Evolutionary conservation across 2,329 filamentous ascomycete species (phyloP), one percentile per base, ranked within the genome.

Genomic region (Curvularia eragrostidis): DNA sequence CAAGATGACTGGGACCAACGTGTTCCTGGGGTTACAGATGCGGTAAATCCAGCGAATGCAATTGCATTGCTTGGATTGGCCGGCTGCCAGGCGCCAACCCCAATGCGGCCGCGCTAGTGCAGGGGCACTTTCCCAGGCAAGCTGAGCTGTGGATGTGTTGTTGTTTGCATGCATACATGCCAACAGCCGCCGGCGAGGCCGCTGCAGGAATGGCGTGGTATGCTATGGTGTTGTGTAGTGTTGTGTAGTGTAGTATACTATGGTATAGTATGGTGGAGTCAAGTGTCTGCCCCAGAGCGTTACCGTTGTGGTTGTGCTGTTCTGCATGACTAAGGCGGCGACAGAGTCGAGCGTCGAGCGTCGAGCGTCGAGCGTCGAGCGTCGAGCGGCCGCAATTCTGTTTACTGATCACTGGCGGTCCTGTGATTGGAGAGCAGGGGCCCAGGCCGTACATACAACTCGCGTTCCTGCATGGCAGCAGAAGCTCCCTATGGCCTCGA

Each of bases 121-220:
- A 61, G 50, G 58, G 58, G 51, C 36, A 19, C 47, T 36, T 39
- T 32, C 24, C n/a, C 53, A 61, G 58, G 32, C 62, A 61, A 64
- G 62, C 64, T 65, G 62, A 66, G 51, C 43, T 38, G 39, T 4
- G 13, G 32, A n/a, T n/a, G n/a, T n/a, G n/a, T n/a, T n/a, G 32
- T 13, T 4, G 32, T 34, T 15, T 34, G 10, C 28, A 3, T 30
- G 28, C 1, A 30, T 12, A 4, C 28, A 12, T 34, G 7, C 13
- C 3, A 5, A 34, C 13, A 5, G 6, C 12, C n/a, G 32, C 3
- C 32, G 9, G 32, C 13, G 32, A 34, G 9, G 13, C n/a, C n/a
- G n/a, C n/a, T n/a, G n/a, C n/a, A n/a, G n/a, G n/a, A n/a, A n/a
- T n/a, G n/a, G n/a, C n/a, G n/a, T n/a, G n/a, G n/a, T n/a, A n/a